phyloP scores from a whole-genome alignment of 2,329 filamentous ascomycete species.

The Cladosporium sphaerospermum region DNA sequence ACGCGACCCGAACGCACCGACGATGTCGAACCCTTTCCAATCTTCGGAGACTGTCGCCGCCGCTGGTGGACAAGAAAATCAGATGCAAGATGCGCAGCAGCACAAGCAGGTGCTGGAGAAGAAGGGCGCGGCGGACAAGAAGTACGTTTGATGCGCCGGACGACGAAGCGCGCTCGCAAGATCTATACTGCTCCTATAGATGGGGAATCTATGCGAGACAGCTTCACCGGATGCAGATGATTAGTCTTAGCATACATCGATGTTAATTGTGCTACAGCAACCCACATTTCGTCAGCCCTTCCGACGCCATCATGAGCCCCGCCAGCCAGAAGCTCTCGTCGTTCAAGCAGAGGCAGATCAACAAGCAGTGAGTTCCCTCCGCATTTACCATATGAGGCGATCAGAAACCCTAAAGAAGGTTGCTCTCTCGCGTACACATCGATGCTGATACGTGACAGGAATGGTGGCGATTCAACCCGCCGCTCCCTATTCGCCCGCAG shows the following conservation, averaged over 20 bases:
- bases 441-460: neutral
- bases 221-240: no score
- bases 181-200: no score
- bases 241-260: no score
- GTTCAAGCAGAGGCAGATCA: constrained; percentile 72
- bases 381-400: neutral
- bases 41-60: constrained; percentile 7
- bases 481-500: constrained; percentile 11
- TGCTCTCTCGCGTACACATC: no score
- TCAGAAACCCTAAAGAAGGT: neutral
- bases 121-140: constrained; percentile 10
- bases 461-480: constrained; percentile 8
- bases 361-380: constrained; percentile 47
- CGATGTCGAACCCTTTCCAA: constrained; percentile 13
- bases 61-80: constrained; percentile 17
- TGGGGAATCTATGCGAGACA: neutral
- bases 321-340: constrained; percentile 76
- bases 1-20: constrained; percentile 22
- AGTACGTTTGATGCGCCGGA: neutral
- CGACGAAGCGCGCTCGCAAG: no score
- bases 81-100: constrained; percentile 15
- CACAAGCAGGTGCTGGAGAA: constrained; percentile 7
- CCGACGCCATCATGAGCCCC: constrained; percentile 84
- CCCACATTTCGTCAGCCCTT: constrained; percentile 64
- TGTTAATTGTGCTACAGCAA: neutral